phyloP scores from a whole-genome alignment of 2,329 filamentous ascomycete species.

The Beauveria varroae region DNA sequence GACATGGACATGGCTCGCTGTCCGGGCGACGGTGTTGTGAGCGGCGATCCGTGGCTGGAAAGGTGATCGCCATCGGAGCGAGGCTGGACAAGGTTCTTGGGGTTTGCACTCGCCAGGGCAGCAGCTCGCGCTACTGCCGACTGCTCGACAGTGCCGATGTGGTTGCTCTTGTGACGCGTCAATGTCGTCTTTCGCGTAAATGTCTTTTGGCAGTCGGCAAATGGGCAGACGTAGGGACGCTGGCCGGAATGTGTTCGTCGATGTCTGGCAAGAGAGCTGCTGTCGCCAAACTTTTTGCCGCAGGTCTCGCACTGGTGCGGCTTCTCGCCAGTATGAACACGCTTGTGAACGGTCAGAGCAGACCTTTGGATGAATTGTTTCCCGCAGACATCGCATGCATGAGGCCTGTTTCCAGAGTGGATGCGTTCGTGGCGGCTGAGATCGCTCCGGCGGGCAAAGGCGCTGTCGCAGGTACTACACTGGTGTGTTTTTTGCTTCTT shows the following conservation, averaged over 20 bases:
- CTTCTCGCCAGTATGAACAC: slow-evolving; percentile 96
- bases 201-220: slow-evolving; percentile 95
- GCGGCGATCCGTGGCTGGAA: slow-evolving; percentile 64
- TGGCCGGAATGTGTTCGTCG: slow-evolving; percentile 93
- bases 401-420: slow-evolving; percentile 82
- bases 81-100: slow-evolving; percentile 35
- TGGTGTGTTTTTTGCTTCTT: slow-evolving; percentile 63
- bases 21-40: slow-evolving; percentile 77
- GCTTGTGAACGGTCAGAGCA: slow-evolving; percentile 87
- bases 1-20: slow-evolving; percentile 75
- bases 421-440: slow-evolving; percentile 94
- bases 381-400: slow-evolving; percentile 88
- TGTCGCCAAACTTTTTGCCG: slow-evolving; percentile 87
- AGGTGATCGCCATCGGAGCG: slow-evolving; percentile 65
- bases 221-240: slow-evolving; percentile 94
- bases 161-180: slow-evolving; percentile 91
- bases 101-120: slow-evolving; percentile 52
- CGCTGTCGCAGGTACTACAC: slow-evolving; percentile 83
- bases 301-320: slow-evolving; percentile 96
- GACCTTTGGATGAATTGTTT: slow-evolving; percentile 98
- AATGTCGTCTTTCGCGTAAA: slow-evolving; percentile 94
- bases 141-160: slow-evolving; percentile 91
- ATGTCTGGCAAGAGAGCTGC: slow-evolving; percentile 86
- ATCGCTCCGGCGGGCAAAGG: slow-evolving; percentile 89
- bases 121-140: slow-evolving; percentile 83